Evolutionary conservation across 371 early-diverging fungal genomes (phyloP).

Genomic region (Mortierella sp.): DNA sequence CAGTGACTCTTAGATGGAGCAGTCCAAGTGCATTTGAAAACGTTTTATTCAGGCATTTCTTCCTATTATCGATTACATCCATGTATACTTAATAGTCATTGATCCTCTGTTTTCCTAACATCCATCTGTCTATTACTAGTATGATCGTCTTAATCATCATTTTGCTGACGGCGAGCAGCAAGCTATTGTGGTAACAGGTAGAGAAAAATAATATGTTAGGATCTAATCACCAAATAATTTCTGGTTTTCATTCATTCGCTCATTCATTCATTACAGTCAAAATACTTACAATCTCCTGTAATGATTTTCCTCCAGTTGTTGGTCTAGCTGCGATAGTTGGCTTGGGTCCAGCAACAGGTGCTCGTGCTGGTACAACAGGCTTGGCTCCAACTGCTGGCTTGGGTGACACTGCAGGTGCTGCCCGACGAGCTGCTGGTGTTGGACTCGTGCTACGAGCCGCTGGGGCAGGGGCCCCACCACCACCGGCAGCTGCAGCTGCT

Average conservation of each 20-base stretch:
- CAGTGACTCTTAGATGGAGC: too few species aligned
- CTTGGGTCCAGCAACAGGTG: slow-evolving; percentile 54
- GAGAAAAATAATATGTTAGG: neutral
- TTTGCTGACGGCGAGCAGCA: neutral
- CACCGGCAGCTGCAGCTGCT: slow-evolving; percentile 46
- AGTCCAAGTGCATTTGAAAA: too few species aligned
- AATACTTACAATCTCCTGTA: slow-evolving; percentile 54
- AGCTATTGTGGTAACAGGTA: neutral
- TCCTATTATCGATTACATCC: too few species aligned
- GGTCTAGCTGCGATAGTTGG: slow-evolving; percentile 67
- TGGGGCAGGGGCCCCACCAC: slow-evolving; percentile 47
- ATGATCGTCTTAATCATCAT: neutral
- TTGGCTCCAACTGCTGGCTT: slow-evolving; percentile 66
- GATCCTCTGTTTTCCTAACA: too few species aligned
- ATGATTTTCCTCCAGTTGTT: slow-evolving; percentile 44
- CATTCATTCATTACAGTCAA: neutral
- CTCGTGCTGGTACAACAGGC: slow-evolving; percentile 54
- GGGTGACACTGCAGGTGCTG: slow-evolving; percentile 63
- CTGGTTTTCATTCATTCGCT: too few species aligned
- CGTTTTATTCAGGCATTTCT: too few species aligned
- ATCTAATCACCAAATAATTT: too few species aligned
- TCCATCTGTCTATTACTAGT: too few species aligned
- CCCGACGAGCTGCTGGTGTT: slow-evolving; percentile 63
- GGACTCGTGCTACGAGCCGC: slow-evolving; percentile 46
- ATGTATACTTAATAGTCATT: too few species aligned